Conservation (phyloP, 1,284 basidiomycete genomes). For the Microbotryum silenes-acaulis region DNA sequence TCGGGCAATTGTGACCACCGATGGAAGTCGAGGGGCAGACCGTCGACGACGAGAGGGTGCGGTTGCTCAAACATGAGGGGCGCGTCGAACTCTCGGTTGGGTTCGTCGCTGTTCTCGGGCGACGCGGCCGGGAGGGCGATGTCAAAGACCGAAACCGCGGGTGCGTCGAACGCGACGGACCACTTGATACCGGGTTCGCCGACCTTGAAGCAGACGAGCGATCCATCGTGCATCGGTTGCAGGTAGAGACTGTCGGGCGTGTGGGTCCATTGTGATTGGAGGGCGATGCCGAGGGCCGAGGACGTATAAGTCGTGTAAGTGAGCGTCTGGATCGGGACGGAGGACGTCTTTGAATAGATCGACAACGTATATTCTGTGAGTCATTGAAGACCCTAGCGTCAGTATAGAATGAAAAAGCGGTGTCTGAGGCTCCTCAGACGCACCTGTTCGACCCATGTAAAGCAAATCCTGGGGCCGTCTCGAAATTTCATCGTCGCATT, state of each 20-base stretch:
- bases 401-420: neutral
- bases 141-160: constrained; percentile 71
- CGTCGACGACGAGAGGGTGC: constrained; percentile 56
- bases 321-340: constrained; percentile 56
- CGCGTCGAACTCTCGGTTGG: constrained; percentile 38
- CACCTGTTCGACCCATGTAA: constrained; percentile 72
- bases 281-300: constrained; percentile 52
- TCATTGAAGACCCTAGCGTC: neutral
- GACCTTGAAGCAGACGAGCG: constrained; percentile 62
- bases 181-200: constrained; percentile 49
- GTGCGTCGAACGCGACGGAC: constrained; percentile 52
- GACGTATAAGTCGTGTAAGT: constrained; percentile 76
- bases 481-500: constrained; percentile 33
- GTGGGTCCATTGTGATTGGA: constrained; percentile 58
- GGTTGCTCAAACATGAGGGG: constrained; percentile 73
- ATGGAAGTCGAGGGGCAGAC: constrained; percentile 29
- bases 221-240: constrained; percentile 65
- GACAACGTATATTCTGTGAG: constrained; percentile 41
- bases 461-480: constrained; percentile 46
- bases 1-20: constrained; percentile 43
- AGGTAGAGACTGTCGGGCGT: constrained; percentile 69
- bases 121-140: constrained; percentile 47
- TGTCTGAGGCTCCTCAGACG: neutral
- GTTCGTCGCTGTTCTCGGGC: neutral
- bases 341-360: constrained; percentile 37